A percentile compares a stretch with the other conserved stretches of the same genome.
phyloP scores from a whole-genome alignment of 148 eudicot genomes.

The Rhododendron vialii region DNA sequence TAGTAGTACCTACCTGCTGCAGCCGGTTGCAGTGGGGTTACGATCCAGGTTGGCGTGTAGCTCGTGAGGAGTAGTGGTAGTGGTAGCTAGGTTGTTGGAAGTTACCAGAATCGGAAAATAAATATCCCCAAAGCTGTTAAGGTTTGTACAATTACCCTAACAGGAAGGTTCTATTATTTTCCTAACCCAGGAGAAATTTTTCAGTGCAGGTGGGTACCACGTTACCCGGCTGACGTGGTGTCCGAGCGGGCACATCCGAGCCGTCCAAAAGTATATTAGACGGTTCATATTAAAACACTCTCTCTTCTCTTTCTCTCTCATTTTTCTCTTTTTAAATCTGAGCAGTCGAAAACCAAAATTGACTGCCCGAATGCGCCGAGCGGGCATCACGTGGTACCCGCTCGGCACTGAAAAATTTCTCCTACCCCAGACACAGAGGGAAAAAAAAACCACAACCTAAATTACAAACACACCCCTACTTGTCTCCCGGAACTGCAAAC shows the following conservation, averaged over 20 bases:
- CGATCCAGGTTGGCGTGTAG: neutral
- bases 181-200: no score
- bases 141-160: slow-evolving; percentile 19
- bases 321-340: no score
- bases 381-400: no score
- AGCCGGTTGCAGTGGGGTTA: neutral
- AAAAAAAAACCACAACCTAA: neutral
- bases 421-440: neutral
- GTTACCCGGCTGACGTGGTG: no score
- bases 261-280: no score
- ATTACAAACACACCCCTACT: neutral
- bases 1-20: neutral
- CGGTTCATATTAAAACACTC: no score
- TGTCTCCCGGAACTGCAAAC: neutral
- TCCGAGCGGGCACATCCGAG: no score
- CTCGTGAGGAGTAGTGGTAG: neutral
- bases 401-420: no score
- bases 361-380: no score
- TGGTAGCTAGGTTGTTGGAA: neutral
- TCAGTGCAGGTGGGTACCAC: no score
- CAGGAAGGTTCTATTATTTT: slow-evolving; percentile 3
- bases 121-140: slow-evolving; percentile 8
- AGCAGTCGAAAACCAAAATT: no score
- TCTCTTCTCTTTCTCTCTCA: no score
- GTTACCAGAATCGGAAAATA: slow-evolving; percentile 19